A percentile compares a stretch with the other conserved stretches of the same genome.
These are phyloP conservation scores for Epithele typhae DNA, from an alignment of 768 basidiomycete genomes.

Conservation along the genomic window DNA sequence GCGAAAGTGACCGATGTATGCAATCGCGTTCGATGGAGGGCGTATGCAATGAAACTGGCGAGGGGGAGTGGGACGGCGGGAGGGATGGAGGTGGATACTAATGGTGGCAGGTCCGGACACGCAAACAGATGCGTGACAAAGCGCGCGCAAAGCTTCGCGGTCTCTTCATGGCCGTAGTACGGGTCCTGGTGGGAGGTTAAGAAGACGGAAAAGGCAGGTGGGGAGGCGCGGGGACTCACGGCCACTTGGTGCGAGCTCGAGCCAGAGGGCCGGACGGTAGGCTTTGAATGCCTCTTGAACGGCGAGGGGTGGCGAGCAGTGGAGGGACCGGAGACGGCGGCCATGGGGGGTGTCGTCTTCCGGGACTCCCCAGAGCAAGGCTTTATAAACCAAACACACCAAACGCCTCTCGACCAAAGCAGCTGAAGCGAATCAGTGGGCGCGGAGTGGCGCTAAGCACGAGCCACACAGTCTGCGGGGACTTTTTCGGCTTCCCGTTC, in stretches of 20 bases:
- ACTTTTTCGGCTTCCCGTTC: too few species aligned
- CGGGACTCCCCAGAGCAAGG: too few species aligned
- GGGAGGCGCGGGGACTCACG: slow-evolving; percentile 1
- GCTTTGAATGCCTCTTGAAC: slow-evolving; percentile 20
- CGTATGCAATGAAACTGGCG: slow-evolving; percentile 82
- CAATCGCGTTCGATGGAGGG: slow-evolving; percentile 72
- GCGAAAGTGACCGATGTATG: slow-evolving; percentile 56
- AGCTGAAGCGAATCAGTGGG: too few species aligned
- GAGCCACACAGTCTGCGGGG: too few species aligned
- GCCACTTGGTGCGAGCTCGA: slow-evolving; percentile 9
- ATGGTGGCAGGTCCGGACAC: slow-evolving; percentile 40
- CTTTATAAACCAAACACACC: too few species aligned
- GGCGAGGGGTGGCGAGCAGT: slow-evolving; percentile 27
- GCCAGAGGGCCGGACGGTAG: slow-evolving; percentile 10
- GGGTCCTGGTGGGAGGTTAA: slow-evolving; percentile 5
- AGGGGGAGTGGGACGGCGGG: slow-evolving; percentile 56
- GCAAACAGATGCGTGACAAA: slow-evolving; percentile 42
- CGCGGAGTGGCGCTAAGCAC: too few species aligned
- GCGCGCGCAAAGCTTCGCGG: slow-evolving; percentile 35
- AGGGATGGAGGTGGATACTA: slow-evolving; percentile 25
- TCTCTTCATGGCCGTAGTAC: slow-evolving; percentile 42
- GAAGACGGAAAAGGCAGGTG: background rate
- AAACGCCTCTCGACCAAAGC: too few species aligned
- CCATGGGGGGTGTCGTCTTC: slow-evolving; percentile 25
- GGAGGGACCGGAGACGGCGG: slow-evolving; percentile 23